These are phyloP conservation scores for Xylaria sp. DNA, from an alignment of 2,329 filamentous ascomycete genomes.

Conservation along the genomic window DNA sequence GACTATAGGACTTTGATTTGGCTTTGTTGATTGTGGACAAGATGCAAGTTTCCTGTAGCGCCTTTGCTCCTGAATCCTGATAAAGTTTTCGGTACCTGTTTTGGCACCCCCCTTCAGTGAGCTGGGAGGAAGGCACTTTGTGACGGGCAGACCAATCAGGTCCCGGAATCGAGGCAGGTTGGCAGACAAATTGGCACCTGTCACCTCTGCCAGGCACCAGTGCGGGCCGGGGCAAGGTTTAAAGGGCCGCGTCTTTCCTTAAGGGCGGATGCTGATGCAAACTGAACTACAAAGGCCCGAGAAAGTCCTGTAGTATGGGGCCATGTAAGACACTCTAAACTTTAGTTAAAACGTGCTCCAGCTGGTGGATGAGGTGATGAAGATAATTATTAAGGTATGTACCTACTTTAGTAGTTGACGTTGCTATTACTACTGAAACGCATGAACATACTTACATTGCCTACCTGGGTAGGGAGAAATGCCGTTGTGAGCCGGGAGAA, in stretches of 20 bases:
- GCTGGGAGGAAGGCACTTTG: not conserved
- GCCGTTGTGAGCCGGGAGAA: slow-evolving; percentile 1
- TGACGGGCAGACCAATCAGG: slow-evolving; percentile 22
- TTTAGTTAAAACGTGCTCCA: slow-evolving; percentile 40
- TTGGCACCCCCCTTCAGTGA: not conserved
- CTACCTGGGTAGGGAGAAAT: not conserved
- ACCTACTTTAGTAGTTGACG: slow-evolving; percentile 8
- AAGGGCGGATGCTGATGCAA: slow-evolving; percentile 7
- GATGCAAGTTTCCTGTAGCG: not conserved
- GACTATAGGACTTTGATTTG: not conserved
- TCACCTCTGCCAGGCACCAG: slow-evolving; percentile 15
- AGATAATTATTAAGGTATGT: not conserved
- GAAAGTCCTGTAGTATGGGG: not conserved
- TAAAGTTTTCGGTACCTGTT: not conserved
- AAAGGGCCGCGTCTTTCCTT: no score
- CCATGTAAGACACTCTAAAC: slow-evolving; percentile 23
- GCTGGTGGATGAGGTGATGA: slow-evolving; percentile 45
- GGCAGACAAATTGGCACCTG: slow-evolving; percentile 20
- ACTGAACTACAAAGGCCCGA: slow-evolving; percentile 8
- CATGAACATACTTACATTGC: not conserved
- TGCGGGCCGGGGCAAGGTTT: not conserved
- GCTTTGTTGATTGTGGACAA: slow-evolving; percentile 4
- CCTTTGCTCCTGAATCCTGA: not conserved
- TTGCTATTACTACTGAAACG: slow-evolving; percentile 19
- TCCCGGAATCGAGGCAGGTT: slow-evolving; percentile 16